Conservation (phyloP, 768 basidiomycete species). For the Rubroboletus pulcherrimus region DNA sequence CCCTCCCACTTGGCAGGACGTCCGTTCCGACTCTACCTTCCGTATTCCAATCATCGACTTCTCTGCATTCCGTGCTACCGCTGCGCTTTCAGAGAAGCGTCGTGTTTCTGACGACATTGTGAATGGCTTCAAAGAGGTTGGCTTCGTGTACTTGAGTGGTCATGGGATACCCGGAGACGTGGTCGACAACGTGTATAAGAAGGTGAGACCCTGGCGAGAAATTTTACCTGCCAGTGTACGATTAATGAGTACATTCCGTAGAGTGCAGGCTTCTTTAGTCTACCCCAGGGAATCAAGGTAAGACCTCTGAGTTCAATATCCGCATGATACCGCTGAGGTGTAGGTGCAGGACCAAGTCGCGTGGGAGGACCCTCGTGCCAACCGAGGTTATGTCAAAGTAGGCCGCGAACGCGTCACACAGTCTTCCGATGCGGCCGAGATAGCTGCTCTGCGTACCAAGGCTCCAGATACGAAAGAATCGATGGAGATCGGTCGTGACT, state of each 20-base stretch:
- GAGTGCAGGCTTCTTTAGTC: slow-evolving; percentile 73
- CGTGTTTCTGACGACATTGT: slow-evolving; percentile 64
- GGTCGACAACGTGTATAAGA: slow-evolving; percentile 57
- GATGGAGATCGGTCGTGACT: slow-evolving; percentile 88
- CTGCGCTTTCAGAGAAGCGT: slow-evolving; percentile 53
- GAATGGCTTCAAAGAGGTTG: slow-evolving; percentile 73
- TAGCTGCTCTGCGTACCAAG: slow-evolving; percentile 64
- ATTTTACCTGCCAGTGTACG: not conserved
- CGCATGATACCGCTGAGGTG: not conserved
- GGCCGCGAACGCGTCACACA: slow-evolving; percentile 84
- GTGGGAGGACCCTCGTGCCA: slow-evolving; percentile 84
- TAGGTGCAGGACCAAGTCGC: slow-evolving; percentile 52
- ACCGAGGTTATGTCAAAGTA: slow-evolving; percentile 77
- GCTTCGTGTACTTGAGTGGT: slow-evolving; percentile 73
- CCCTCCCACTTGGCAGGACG: slow-evolving; percentile 25
- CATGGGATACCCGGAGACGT: slow-evolving; percentile 64
- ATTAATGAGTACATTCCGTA: slow-evolving; percentile 27
- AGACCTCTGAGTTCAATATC: not conserved
- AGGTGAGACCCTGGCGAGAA: slow-evolving; percentile 42
- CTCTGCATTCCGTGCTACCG: slow-evolving; percentile 53
- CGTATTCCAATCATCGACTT: slow-evolving; percentile 80
- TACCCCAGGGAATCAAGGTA: slow-evolving; percentile 63
- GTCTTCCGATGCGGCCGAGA: slow-evolving; percentile 65
- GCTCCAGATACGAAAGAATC: slow-evolving; percentile 82
- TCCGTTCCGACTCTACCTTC: slow-evolving; percentile 41